Evolutionary conservation across 2,329 filamentous ascomycete species (phyloP).

Genomic region (Rhynchosporium graminicola): DNA sequence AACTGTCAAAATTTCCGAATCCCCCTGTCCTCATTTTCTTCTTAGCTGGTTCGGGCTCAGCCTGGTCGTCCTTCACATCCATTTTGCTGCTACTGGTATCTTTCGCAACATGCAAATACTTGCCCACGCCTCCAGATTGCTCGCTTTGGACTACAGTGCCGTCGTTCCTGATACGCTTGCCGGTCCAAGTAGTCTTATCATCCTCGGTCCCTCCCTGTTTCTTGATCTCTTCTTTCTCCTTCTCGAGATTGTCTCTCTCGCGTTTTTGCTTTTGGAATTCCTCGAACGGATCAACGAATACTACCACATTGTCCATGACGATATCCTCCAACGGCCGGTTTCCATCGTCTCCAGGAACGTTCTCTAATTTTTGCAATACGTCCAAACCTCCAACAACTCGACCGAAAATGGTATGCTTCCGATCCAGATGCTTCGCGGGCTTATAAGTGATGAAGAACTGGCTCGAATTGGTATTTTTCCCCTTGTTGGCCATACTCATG

Average conservation of each 20-base stretch:
- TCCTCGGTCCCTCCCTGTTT: conserved; percentile 76
- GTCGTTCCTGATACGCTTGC: conserved; percentile 77
- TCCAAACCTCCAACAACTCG: conserved; percentile 76
- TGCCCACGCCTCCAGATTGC: conserved; percentile 61
- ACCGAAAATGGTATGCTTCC: conserved; percentile 97
- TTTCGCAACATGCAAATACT: conserved; percentile 71
- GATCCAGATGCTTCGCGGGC: conserved; percentile 79
- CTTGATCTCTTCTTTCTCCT: conserved; percentile 61
- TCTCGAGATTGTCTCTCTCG: conserved; percentile 59
- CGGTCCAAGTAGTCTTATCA: conserved; percentile 92
- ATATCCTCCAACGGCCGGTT: conserved; percentile 78
- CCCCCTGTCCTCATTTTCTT: conserved; percentile 81
- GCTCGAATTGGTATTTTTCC: conserved; percentile 93
- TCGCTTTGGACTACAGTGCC: conserved; percentile 55
- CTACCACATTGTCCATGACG: conserved; percentile 75
- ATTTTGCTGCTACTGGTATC: conserved; percentile 42
- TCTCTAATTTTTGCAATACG: conserved; percentile 75
- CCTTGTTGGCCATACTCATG: conserved; percentile 96
- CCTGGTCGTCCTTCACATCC: conserved; percentile 60
- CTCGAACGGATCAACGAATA: conserved; percentile 93
- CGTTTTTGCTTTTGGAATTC: conserved; percentile 81
- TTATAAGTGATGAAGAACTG: conserved; percentile 96
- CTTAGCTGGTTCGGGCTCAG: conserved; percentile 67
- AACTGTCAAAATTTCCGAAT: conserved; percentile 94
- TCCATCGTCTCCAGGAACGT: conserved; percentile 70